Conservation (phyloP, 805 yeast genomes). For the Myxozyma udenii region DNA sequence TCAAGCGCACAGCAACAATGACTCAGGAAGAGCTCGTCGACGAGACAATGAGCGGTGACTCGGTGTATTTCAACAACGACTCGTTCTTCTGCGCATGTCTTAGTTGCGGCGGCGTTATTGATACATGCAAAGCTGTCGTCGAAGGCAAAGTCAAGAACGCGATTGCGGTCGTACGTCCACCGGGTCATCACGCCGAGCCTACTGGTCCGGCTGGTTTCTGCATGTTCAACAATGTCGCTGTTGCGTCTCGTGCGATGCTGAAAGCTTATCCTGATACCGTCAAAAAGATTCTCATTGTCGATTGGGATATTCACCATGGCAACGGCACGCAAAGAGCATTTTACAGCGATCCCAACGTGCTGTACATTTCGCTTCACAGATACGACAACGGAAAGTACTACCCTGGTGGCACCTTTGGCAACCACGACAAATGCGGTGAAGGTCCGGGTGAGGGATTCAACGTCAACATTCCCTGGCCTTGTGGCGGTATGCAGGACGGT, state of each 20-base stretch:
- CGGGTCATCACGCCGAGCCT: constrained; percentile 99
- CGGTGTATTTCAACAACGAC: constrained; percentile 91
- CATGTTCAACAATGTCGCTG: constrained; percentile 92
- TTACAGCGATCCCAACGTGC: constrained; percentile 80
- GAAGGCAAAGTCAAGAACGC: constrained; percentile 91
- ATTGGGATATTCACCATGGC: constrained; percentile 99
- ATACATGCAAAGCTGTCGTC: constrained; percentile 91
- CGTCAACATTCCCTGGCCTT: constrained; percentile 91
- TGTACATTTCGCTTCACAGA: constrained; percentile 88
- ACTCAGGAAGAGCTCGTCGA: constrained; percentile 68
- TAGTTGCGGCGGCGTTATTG: constrained; percentile 95
- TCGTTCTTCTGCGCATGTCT: constrained; percentile 81
- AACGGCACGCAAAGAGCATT: constrained; percentile 97
- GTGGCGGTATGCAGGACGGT: constrained; percentile 89
- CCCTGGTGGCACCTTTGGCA: constrained; percentile 90
- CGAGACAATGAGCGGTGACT: constrained; percentile 88
- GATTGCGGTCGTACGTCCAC: constrained; percentile 93
- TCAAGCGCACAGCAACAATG: constrained; percentile 75
- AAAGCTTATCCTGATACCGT: constrained; percentile 85
- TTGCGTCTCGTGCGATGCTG: constrained; percentile 84
- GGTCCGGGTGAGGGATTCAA: constrained; percentile 76
- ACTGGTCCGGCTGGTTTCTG: constrained; percentile 97
- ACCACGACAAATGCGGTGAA: constrained; percentile 74
- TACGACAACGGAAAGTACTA: constrained; percentile 89
- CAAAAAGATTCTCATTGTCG: constrained; percentile 74